Base-by-base conservation (phyloP, 768 basidiomycete genomes). In the Saitozyma sp. region DNA sequence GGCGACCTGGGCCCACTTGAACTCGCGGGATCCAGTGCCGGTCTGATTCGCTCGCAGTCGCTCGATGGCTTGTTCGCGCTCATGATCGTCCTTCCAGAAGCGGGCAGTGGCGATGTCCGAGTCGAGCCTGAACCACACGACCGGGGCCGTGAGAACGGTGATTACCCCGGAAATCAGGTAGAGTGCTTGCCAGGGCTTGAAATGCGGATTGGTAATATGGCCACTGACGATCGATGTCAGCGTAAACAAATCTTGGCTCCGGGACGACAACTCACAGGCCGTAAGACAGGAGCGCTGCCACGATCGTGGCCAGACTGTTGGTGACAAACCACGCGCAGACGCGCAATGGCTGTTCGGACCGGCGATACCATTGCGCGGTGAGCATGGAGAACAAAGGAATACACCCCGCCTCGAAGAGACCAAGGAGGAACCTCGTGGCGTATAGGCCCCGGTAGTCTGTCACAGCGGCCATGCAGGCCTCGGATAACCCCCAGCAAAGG, bases 341-440 rank as follows among this genome's bases (percentile, higher is more conserved):
- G 16, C 68, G 60, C 29, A 66, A 29, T 1, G 68, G 64, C 43
- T 63, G 68, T 55, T 69, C 65, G n/a, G 51, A 29, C 19, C 66
- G 50, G 38, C 63, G 61, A 55, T 68, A 69, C 68, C 68, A 73
- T 9, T 50, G 56, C 8, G 60, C 56, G 38, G 66, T 68, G 43
- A 70, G 49, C 37, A 68, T 45, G 10, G 62, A 58, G 63, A 65
- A 67, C 7, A 69, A 51, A 13, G 69, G 72, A 29, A 74, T 49
- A 53, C 59, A 58, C 39, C 54, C 64, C 14, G 76, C 76, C 59
- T 77, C 76, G 56, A 75, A 77, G n/a, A 77, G 68, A 46, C 73
- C 73, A 16, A 72, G 61, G 49, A 72, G 63, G 68, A 74, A 74
- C n/a, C 73, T 63, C 50, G 55, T 69, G 43, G 66, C 75, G 17